Conservation (phyloP, 73 alveolate species). For the Tetrahymena malaccensis region DNA sequence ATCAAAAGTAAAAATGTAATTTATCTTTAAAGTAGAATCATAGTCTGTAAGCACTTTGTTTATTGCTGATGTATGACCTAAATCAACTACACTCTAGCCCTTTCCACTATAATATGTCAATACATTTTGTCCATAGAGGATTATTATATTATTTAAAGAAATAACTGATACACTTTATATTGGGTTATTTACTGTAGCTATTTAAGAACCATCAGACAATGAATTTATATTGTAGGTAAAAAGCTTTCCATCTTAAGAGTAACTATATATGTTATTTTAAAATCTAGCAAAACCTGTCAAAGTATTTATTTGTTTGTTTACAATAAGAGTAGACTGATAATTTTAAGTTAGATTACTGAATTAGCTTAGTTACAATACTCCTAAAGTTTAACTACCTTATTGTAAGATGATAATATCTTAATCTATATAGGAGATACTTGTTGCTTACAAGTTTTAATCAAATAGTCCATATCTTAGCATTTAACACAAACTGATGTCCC, state of each 20-base stretch:
- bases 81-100: not conserved
- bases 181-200: not conserved
- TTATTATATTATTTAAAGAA: not conserved
- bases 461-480: not conserved
- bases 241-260: not conserved
- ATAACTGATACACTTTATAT: no score
- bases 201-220: not conserved
- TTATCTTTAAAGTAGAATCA: not conserved
- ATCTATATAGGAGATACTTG: not conserved
- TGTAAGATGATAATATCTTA: not conserved
- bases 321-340: not conserved
- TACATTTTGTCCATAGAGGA: not conserved
- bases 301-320: not conserved
- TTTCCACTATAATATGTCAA: not conserved
- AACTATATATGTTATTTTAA: not conserved
- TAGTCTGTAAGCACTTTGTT: not conserved
- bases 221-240: not conserved
- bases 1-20: not conserved
- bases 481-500: not conserved
- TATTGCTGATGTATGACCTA: not conserved
- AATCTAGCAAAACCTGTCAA: not conserved
- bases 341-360: not conserved
- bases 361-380: not conserved
- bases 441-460: not conserved
- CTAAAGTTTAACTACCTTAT: not conserved